A percentile compares a stretch with the other conserved stretches of the same genome.
Conservation (phyloP, 495 filamentous ascomycete genomes). For the Aspergillus cavernicola region DNA sequence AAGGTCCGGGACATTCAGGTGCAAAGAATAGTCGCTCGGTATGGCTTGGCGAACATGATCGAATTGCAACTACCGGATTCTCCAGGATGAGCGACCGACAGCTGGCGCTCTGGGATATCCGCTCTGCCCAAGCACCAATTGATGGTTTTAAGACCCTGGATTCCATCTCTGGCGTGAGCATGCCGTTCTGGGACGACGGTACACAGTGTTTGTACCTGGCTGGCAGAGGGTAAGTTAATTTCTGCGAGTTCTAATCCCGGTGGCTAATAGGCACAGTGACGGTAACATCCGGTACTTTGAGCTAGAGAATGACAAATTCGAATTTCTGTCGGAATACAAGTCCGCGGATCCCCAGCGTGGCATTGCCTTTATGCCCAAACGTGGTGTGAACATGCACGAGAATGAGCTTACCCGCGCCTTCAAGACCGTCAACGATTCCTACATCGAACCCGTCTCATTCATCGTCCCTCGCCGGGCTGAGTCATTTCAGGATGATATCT, state of each 20-base stretch:
- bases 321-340: conserved; percentile 93
- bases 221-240: conserved; percentile 77
- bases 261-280: conserved; percentile 55
- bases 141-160: conserved; percentile 85
- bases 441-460: conserved; percentile 96
- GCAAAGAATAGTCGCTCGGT: conserved; percentile 96
- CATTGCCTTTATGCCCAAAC: conserved; percentile 90
- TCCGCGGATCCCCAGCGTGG: conserved; percentile 91
- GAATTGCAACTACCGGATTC: conserved; percentile 94
- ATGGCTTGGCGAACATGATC: conserved; percentile 94
- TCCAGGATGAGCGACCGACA: conserved; percentile 97
- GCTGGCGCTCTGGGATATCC: conserved; percentile 91
- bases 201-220: conserved; percentile 91
- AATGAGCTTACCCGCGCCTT: conserved; percentile 94
- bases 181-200: conserved; percentile 99
- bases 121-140: conserved; percentile 72
- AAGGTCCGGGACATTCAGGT: conserved; percentile 79
- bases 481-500: conserved; percentile 96
- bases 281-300: conserved; percentile 99
- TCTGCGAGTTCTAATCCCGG: neutral
- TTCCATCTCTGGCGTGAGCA: conserved; percentile 94
- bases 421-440: conserved; percentile 92
- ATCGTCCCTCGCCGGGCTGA: conserved; percentile 94
- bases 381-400: conserved; percentile 92
- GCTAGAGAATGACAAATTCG: conserved; percentile 95